A percentile compares a stretch with the other conserved stretches of the same genome.
Evolutionary conservation across 2,329 filamentous ascomycete genomes (phyloP).

Genomic region (Zymoseptoria tritici): DNA sequence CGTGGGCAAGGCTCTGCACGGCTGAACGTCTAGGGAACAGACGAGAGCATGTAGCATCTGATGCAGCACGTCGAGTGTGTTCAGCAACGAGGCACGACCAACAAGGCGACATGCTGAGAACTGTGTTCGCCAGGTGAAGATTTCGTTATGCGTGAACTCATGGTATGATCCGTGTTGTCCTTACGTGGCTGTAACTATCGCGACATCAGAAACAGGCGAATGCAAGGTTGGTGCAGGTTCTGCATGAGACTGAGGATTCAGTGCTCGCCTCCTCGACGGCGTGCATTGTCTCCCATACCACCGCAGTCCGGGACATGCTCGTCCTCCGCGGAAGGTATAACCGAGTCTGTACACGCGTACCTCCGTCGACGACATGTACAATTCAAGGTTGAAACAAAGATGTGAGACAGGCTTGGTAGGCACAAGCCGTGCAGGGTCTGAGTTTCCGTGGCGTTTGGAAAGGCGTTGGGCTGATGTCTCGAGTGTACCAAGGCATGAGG

Average conservation of each 20-base stretch:
- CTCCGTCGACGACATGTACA: too few relatives aligned
- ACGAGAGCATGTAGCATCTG: too few relatives aligned
- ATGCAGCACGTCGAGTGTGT: too few relatives aligned
- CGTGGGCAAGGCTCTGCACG: slow-evolving; percentile 20
- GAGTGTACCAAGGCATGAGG: not conserved
- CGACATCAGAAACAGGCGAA: too few relatives aligned
- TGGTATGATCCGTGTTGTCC: too few relatives aligned
- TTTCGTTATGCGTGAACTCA: too few relatives aligned
- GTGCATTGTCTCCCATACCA: not conserved
- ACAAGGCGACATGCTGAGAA: too few relatives aligned
- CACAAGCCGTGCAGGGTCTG: too few relatives aligned
- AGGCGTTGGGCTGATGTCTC: not conserved
- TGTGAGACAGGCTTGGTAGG: not conserved
- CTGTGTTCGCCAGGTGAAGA: too few relatives aligned
- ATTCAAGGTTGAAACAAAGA: not conserved
- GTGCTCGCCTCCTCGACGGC: not conserved
- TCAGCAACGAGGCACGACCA: too few relatives aligned
- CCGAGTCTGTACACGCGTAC: not conserved
- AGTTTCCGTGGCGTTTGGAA: not conserved
- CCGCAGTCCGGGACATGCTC: not conserved
- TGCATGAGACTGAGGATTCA: not conserved
- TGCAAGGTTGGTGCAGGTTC: too few relatives aligned
- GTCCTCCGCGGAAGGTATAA: not conserved
- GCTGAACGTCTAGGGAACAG: not conserved
- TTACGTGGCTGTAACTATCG: too few relatives aligned